phyloP scores from a whole-genome alignment of 192 early-diverging fungal species.

The Dissophora ornata region DNA sequence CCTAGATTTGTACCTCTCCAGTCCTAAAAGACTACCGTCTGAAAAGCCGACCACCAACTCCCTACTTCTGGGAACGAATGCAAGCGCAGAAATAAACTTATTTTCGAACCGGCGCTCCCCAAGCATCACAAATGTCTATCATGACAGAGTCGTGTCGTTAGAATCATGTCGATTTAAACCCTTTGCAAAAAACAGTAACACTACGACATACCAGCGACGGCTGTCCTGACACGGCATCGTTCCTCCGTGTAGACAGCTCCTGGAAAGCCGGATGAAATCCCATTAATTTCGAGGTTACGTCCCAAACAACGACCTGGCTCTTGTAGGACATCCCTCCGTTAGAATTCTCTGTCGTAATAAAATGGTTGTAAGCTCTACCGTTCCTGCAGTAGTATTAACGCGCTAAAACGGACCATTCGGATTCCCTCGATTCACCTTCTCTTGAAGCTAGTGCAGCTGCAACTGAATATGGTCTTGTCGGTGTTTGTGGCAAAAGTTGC shows the following conservation, averaged over 20 bases:
- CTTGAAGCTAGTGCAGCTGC: slow-evolving; percentile 35
- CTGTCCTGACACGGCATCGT: slow-evolving; percentile 46
- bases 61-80: slow-evolving; percentile 30
- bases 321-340: slow-evolving; percentile 23
- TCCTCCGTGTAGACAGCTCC: slow-evolving; percentile 45
- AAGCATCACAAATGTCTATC: slow-evolving; percentile 46
- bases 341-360: background rate
- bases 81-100: slow-evolving; percentile 36
- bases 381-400: no score
- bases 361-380: no score
- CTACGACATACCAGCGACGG: slow-evolving; percentile 37
- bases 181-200: no score
- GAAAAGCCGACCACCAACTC: slow-evolving; percentile 45
- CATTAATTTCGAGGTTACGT: slow-evolving; percentile 32
- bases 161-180: background rate
- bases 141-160: background rate
- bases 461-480: slow-evolving; percentile 24
- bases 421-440: no score
- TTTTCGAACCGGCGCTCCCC: slow-evolving; percentile 40
- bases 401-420: no score
- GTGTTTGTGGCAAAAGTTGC: slow-evolving; percentile 27
- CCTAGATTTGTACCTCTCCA: slow-evolving; percentile 33
- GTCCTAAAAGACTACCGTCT: slow-evolving; percentile 38
- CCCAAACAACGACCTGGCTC: slow-evolving; percentile 41
- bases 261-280: slow-evolving; percentile 52